phyloP scores from a whole-genome alignment of 1,284 basidiomycete genomes.

The Kwoniella shivajii region DNA sequence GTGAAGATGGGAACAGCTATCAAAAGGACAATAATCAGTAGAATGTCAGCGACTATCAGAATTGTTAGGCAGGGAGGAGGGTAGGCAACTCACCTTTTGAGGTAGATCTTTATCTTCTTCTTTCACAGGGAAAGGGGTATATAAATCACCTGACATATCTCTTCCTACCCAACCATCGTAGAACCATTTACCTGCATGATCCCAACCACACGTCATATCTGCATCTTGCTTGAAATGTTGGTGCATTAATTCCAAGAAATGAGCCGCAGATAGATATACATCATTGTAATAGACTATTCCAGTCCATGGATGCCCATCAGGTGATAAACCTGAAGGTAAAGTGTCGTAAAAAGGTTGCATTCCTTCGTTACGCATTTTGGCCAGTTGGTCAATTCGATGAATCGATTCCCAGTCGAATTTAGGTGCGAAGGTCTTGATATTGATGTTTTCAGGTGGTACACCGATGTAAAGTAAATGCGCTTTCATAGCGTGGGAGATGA shows the following conservation, averaged over 20 bases:
- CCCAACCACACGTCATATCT: slow-evolving; percentile 56
- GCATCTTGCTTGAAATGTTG: slow-evolving; percentile 54
- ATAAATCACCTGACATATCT: slow-evolving; percentile 52
- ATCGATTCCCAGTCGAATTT: slow-evolving; percentile 43
- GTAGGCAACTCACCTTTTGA: slow-evolving; percentile 43
- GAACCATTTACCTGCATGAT: slow-evolving; percentile 54
- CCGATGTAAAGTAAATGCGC: slow-evolving; percentile 47
- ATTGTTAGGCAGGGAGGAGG: no score
- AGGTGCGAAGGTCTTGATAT: slow-evolving; percentile 40
- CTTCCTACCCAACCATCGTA: slow-evolving; percentile 57
- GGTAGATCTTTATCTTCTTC: slow-evolving; percentile 48
- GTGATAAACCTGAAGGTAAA: slow-evolving; percentile 32
- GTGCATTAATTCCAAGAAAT: slow-evolving; percentile 55
- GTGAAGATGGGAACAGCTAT: slow-evolving; percentile 47
- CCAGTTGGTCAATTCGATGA: slow-evolving; percentile 53
- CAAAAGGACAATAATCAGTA: neutral
- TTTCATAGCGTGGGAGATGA: slow-evolving; percentile 41
- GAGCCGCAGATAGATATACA: slow-evolving; percentile 53
- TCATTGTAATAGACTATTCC: slow-evolving; percentile 56
- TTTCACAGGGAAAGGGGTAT: slow-evolving; percentile 49
- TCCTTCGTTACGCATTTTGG: slow-evolving; percentile 54
- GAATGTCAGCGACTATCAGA: no score
- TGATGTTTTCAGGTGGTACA: slow-evolving; percentile 49
- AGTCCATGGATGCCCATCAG: slow-evolving; percentile 48
- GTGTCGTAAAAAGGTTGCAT: slow-evolving; percentile 52